phyloP scores from a whole-genome alignment of 768 basidiomycete genomes.

The Hortiboletus campestris region DNA sequence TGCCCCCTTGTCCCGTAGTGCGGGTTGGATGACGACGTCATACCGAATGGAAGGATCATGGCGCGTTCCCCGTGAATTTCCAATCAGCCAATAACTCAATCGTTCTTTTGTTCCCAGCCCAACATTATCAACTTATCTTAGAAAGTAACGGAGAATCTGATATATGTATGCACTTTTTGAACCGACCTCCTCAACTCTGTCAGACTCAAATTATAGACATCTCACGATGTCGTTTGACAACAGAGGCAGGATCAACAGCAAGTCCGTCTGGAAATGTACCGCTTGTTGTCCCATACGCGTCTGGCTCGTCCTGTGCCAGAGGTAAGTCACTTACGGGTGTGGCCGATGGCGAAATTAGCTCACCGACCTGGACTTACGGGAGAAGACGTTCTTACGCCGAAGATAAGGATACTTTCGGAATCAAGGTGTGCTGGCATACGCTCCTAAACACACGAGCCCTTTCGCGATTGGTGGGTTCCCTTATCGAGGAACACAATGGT shows the following conservation, averaged over 20 bases:
- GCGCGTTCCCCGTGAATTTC: slow-evolving; percentile 4
- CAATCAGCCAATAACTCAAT: not conserved
- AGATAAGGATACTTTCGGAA: slow-evolving; percentile 16
- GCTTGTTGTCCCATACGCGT: not conserved
- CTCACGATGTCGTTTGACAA: slow-evolving; percentile 2
- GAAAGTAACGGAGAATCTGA: slow-evolving; percentile 2
- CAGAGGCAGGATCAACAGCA: not conserved
- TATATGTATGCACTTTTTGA: not conserved
- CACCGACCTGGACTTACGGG: not conserved
- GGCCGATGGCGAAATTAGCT: slow-evolving; percentile 24
- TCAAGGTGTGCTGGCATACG: slow-evolving; percentile 7
- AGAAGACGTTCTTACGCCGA: slow-evolving; percentile 1
- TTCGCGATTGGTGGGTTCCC: slow-evolving; percentile 27
- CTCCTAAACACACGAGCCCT: slow-evolving; percentile 9
- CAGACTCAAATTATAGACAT: not conserved
- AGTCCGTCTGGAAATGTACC: not conserved
- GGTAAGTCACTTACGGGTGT: not conserved
- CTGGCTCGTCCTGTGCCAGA: not conserved
- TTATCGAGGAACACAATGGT: slow-evolving; percentile 4
- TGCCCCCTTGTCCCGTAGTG: not conserved
- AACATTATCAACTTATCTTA: slow-evolving; percentile 7
- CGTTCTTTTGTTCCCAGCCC: not conserved
- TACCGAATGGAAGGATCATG: not conserved
- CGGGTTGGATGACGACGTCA: not conserved
- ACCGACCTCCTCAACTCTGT: not conserved